phyloP scores from a whole-genome alignment of 306 rosid genomes.

The Vigna trinervia region DNA sequence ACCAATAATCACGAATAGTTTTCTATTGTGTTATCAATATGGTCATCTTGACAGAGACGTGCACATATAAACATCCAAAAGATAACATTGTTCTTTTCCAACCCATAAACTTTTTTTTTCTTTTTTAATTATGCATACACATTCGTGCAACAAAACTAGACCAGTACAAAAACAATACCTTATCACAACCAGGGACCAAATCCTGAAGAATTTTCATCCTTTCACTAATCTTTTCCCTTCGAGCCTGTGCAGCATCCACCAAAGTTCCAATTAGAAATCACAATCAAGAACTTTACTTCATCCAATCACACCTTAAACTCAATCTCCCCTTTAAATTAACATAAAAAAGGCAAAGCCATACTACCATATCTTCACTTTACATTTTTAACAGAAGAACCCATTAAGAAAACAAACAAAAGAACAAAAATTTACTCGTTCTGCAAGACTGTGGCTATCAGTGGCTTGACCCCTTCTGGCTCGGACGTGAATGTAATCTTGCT shows the following conservation, averaged over 20 bases:
- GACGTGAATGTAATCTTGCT: conserved; percentile 87
- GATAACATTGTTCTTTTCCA: neutral
- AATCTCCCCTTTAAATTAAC: conserved; percentile 25
- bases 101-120: neutral
- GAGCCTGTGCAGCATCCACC: conserved; percentile 62
- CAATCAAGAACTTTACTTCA: conserved; percentile 31
- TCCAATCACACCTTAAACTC: conserved; percentile 31
- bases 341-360: neutral
- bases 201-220: conserved; percentile 96
- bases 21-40: neutral
- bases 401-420: neutral
- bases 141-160: neutral
- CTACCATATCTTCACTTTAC: neutral
- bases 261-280: conserved; percentile 45
- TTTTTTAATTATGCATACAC: neutral
- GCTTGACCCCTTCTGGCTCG: conserved; percentile 98
- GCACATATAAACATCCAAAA: neutral
- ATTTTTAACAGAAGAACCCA: neutral
- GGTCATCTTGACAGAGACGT: neutral
- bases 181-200: conserved; percentile 94
- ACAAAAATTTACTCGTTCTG: conserved; percentile 70
- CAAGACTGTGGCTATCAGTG: conserved; percentile 95
- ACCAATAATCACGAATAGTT: conserved; percentile 6
- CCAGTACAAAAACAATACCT: conserved; percentile 56
- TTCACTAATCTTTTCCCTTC: conserved; percentile 94